Base-by-base conservation (phyloP, 2,329 filamentous ascomycete species). In the Aspergillus tubingensis region DNA sequence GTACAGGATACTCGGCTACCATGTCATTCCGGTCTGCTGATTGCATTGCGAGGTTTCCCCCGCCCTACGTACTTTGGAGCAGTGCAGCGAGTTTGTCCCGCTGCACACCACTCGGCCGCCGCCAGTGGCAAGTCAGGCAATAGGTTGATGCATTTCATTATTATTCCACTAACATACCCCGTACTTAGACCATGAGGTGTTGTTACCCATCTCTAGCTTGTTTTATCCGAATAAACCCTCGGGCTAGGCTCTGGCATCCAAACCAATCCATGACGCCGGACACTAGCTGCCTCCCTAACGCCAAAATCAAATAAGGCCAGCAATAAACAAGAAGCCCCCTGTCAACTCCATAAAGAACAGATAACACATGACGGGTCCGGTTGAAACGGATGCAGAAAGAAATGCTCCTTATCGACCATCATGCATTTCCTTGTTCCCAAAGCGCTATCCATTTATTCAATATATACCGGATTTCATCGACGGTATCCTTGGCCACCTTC, bases 401-500 rank as follows among this genome's bases (percentile, higher is more conserved):
- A 44, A 7, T 23, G 5, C 5, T 44, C 41, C 19, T 10, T 23
- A 2, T 23, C n/a, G 17, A 3, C 1, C 17, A 13, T 13, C 19
- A 13, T 13, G 19, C 3, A 7, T 2, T 23, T 5, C 41, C 41
- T 13, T 13, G 19, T 15, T 32, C 36, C 68, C 68, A 72, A 11
- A 58, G 52, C 23, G 58, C 63, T 10, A 65, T 53, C 70, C 70
- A 72, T 15, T 8, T 49, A 2, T 68, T 61, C 21, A 73, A 52
- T 23, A 64, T 58, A 32, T 56, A 43, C 52, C 67, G 65, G 10
- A 66, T 62, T 17, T 59, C 56, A 7, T 67, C 51, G 30, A 70
- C 58, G n/a, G 67, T 62, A 17, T 65, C 52, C 11, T 62, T 63
- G 23, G 66, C 64, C 52, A 80, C 84, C 57, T 83, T 83, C 17